Evolutionary conservation across 768 basidiomycete species (phyloP).

Genomic region (Mycena haematopus): DNA sequence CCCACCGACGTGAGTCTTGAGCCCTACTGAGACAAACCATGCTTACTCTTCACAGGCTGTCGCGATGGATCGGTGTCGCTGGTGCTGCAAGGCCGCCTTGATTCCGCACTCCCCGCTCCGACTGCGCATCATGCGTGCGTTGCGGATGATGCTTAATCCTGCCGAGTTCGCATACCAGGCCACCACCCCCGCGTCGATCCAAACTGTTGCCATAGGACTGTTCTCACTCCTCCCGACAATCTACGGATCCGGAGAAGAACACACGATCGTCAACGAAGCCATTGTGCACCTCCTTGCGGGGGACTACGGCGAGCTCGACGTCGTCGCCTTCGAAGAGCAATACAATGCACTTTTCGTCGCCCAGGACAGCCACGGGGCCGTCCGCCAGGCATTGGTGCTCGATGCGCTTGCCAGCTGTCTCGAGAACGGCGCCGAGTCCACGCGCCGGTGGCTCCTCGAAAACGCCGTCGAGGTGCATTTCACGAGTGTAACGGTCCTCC

Average conservation of each 20-base stretch:
- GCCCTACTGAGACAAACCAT: neutral
- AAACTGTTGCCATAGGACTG: slow-evolving; percentile 58
- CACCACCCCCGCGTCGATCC: slow-evolving; percentile 52
- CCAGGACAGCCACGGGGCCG: slow-evolving; percentile 16
- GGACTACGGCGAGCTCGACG: slow-evolving; percentile 24
- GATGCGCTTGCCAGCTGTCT: slow-evolving; percentile 59
- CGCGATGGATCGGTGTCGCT: slow-evolving; percentile 66
- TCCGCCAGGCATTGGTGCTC: slow-evolving; percentile 39
- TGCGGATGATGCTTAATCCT: slow-evolving; percentile 55
- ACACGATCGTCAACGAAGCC: slow-evolving; percentile 39
- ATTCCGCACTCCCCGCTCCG: slow-evolving; percentile 49
- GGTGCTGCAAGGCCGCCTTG: slow-evolving; percentile 72
- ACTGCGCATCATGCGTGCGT: slow-evolving; percentile 54
- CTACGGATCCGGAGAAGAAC: slow-evolving; percentile 45
- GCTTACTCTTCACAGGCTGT: slow-evolving; percentile 38
- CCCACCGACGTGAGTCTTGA: slow-evolving; percentile 57
- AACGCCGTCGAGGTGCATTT: slow-evolving; percentile 55
- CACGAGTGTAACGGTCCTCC: neutral
- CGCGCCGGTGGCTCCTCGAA: slow-evolving; percentile 58
- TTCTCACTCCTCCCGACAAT: slow-evolving; percentile 56
- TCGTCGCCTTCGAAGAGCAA: slow-evolving; percentile 24
- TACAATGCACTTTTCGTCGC: slow-evolving; percentile 26
- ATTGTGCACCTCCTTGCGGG: slow-evolving; percentile 33
- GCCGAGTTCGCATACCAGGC: slow-evolving; percentile 48
- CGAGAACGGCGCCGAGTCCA: slow-evolving; percentile 51